Base-by-base conservation (phyloP, 192 early-diverging fungal species). In the Coemansia sp. region DNA sequence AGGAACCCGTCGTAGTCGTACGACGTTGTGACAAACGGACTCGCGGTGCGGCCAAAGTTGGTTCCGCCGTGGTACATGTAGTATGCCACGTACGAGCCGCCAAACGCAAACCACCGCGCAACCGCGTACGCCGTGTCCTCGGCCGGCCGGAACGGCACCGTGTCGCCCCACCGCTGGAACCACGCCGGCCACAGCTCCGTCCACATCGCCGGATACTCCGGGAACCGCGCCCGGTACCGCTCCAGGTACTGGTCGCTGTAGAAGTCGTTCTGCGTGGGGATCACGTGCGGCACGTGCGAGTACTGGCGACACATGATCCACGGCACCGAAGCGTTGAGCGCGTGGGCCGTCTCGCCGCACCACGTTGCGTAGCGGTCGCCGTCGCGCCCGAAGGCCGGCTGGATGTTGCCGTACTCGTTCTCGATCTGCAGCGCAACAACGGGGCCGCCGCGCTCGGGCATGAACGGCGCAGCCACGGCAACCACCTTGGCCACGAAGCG, bases 21-120 rank as follows among this genome's bases (percentile, higher is more conserved):
- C 11, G 80, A 78, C 6, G 76, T 83, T 16, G 22, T 51, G 39
- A 78, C 68, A 56, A 83, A 74, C 21, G 80, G 80, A 0, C 80
- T 73, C 12, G 80, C 69, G 3, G 80, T 69, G 49, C 80, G 72
- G 15, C 86, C 88, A 71, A 87, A 89, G 68, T 89, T 90, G 10
- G 88, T 90, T 22, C 89, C 89, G 36, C 89, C 89, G 57, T 89
- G 87, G 64, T 83, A 89, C 87, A 85, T 88, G 62, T 84, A 84
- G 48, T 89, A 88, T 3, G 72, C 66, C 15, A 84, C 69, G 65
- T 86, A 88, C 0, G 83, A 84, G 58, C 88, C 88, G 43, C 88
- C 87, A 15, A 69, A 52, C 5, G 85, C 83, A 72, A 85, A 84
- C 70, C 84, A 89, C 58, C 84, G 71, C 8, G 87, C 85, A 10